These are phyloP conservation scores for Fragosphaeria purpurea DNA, from an alignment of 2,329 filamentous ascomycete genomes.

Conservation along the genomic window DNA sequence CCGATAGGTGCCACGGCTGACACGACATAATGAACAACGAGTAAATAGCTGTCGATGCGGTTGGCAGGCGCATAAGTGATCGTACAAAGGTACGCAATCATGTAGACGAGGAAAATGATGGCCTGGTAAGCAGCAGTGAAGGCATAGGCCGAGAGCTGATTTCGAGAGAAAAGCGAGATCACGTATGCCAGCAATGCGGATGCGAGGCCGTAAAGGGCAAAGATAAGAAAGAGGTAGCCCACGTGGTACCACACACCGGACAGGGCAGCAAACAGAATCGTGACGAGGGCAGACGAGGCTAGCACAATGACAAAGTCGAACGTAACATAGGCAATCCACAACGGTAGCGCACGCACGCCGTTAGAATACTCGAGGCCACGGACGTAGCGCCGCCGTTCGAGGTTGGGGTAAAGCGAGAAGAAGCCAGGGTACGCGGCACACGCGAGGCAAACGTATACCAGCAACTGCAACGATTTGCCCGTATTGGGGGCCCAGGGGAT, in stretches of 20 bases:
- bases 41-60: slow-evolving; percentile 55
- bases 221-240: slow-evolving; percentile 71
- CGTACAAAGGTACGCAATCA: slow-evolving; percentile 61
- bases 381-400: slow-evolving; percentile 69
- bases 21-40: slow-evolving; percentile 65
- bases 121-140: slow-evolving; percentile 71
- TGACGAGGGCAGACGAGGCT: slow-evolving; percentile 52
- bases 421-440: slow-evolving; percentile 74
- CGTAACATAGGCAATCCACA: slow-evolving; percentile 73
- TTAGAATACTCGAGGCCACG: slow-evolving; percentile 85
- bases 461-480: slow-evolving; percentile 66
- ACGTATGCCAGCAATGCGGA: slow-evolving; percentile 70
- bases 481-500: slow-evolving; percentile 58
- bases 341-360: slow-evolving; percentile 67
- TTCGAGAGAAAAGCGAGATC: slow-evolving; percentile 68
- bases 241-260: slow-evolving; percentile 65
- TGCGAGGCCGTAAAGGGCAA: slow-evolving; percentile 71
- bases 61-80: slow-evolving; percentile 65
- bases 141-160: slow-evolving; percentile 75
- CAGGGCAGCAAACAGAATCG: slow-evolving; percentile 57
- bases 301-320: slow-evolving; percentile 76
- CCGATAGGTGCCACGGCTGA: slow-evolving; percentile 66
- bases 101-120: slow-evolving; percentile 58
- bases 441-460: slow-evolving; percentile 72
- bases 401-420: slow-evolving; percentile 81